phyloP scores from a whole-genome alignment of 495 filamentous ascomycete species.

The Neurospora intermedia region DNA sequence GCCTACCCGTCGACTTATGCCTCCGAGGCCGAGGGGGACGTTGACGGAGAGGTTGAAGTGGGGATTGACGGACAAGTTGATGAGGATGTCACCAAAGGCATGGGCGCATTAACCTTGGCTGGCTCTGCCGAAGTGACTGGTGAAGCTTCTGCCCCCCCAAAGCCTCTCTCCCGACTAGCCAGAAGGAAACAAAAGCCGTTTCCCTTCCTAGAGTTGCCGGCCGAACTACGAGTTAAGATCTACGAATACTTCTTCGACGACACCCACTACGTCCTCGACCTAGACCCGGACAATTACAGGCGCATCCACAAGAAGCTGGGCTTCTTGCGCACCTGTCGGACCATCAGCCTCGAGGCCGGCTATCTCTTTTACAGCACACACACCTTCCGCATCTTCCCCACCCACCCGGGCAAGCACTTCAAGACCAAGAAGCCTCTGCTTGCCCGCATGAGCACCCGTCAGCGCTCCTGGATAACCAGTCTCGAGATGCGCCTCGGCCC shows the following conservation, averaged over 20 bases:
- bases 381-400: constrained; percentile 68
- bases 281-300: constrained; percentile 56
- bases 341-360: constrained; percentile 61
- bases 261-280: constrained; percentile 50
- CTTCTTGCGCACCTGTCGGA: constrained; percentile 52
- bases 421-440: constrained; percentile 54
- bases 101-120: constrained; percentile 24
- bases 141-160: background rate
- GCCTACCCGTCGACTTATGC: constrained; percentile 31
- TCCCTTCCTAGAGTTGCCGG: constrained; percentile 65
- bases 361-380: constrained; percentile 65
- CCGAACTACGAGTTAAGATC: constrained; percentile 63
- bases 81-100: constrained; percentile 20
- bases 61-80: constrained; percentile 15
- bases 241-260: constrained; percentile 51
- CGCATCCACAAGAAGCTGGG: constrained; percentile 42
- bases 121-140: constrained; percentile 2
- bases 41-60: constrained; percentile 8
- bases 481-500: constrained; percentile 73
- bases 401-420: constrained; percentile 54
- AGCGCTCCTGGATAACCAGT: constrained; percentile 54
- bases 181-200: constrained; percentile 36
- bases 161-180: background rate
- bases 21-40: constrained; percentile 34
- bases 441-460: constrained; percentile 52